Evolutionary conservation across 2,329 filamentous ascomycete genomes (phyloP).

Genomic region (Cladophialophora carrionii): DNA sequence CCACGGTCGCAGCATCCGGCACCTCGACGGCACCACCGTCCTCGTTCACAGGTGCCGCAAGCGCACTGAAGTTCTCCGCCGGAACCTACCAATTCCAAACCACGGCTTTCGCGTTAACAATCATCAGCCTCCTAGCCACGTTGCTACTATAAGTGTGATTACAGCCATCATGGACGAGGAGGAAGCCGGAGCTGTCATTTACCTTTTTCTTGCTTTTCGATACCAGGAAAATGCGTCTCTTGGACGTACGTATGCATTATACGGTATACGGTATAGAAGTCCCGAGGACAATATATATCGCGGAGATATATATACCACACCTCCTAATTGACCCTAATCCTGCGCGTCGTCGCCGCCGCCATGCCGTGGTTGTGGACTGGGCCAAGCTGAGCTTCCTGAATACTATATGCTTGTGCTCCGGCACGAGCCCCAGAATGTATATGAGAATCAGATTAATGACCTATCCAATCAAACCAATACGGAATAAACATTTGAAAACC

Average conservation of each 20-base stretch:
- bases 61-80: slow-evolving; percentile 1
- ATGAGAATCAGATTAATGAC: slow-evolving; percentile 3
- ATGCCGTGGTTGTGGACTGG: no score
- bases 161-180: not conserved
- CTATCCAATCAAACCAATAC: not conserved
- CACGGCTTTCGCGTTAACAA: slow-evolving; percentile 3
- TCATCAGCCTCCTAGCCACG: slow-evolving; percentile 1
- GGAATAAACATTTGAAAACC: not conserved
- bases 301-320: not conserved
- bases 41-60: slow-evolving; percentile 20
- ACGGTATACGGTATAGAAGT: slow-evolving; percentile 9
- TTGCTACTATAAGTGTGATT: slow-evolving; percentile 1
- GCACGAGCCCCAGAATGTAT: slow-evolving; percentile 1
- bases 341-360: not conserved
- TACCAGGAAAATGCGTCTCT: slow-evolving; percentile 4
- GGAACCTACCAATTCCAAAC: not conserved
- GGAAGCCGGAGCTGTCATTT: not conserved
- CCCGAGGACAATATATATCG: not conserved
- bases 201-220: slow-evolving; percentile 3
- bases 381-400: not conserved
- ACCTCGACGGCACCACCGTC: slow-evolving; percentile 9
- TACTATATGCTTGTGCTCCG: not conserved
- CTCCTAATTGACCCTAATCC: not conserved
- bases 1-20: not conserved
- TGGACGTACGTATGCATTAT: not conserved